These are phyloP conservation scores for Sorghum bicolor DNA, from an alignment of 176 grass and related monocot genomes.

Conservation along the genomic window DNA sequence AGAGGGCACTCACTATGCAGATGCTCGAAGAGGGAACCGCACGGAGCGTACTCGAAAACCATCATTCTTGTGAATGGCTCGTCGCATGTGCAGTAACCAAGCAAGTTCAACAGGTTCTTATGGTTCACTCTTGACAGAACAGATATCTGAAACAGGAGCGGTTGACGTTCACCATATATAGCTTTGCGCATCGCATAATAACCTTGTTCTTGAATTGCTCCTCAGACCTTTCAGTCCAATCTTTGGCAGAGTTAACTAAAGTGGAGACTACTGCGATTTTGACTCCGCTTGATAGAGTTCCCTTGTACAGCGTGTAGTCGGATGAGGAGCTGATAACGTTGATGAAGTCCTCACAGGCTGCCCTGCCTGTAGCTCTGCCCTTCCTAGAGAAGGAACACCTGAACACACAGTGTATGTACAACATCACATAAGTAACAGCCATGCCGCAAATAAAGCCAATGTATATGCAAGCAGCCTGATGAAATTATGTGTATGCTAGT, in stretches of 20 bases:
- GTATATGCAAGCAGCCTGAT: background rate
- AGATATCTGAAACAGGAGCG: too few relatives aligned
- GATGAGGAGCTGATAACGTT: conserved; percentile 61
- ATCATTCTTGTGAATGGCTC: conserved; percentile 84
- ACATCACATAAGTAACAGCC: background rate
- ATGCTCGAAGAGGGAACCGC: background rate
- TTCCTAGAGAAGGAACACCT: conserved; percentile 63
- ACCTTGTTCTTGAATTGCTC: conserved; percentile 72
- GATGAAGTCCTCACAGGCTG: conserved; percentile 74
- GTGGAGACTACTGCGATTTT: conserved; percentile 73
- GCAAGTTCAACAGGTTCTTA: too few relatives aligned
- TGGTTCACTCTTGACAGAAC: too few relatives aligned
- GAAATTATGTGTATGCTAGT: background rate
- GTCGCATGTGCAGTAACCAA: background rate
- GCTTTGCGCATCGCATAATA: background rate
- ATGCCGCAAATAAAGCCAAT: background rate
- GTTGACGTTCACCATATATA: background rate
- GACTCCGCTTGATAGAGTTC: conserved; percentile 73
- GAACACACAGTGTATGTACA: background rate
- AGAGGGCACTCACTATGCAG: background rate
- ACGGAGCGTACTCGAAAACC: conserved; percentile 75
- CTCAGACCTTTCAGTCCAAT: conserved; percentile 47
- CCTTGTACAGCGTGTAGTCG: conserved; percentile 62
- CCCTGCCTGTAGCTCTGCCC: conserved; percentile 59
- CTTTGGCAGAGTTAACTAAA: conserved; percentile 2